Evolutionary conservation across 2,329 filamentous ascomycete species (phyloP).

Genomic region (Hymenoscyphus scutula): DNA sequence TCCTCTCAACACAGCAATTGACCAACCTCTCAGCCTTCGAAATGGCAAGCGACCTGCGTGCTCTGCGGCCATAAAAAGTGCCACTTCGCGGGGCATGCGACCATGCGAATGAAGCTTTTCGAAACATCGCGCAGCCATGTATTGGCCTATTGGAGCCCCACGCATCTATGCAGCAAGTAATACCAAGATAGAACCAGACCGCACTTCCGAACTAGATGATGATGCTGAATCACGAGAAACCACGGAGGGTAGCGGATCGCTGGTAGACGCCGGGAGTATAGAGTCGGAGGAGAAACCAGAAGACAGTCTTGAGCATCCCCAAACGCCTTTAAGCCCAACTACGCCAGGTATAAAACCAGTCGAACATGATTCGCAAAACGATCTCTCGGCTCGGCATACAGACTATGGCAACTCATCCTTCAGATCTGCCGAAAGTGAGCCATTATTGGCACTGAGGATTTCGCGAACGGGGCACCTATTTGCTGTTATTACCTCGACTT

Average conservation of each 20-base stretch:
- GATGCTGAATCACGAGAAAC: conserved; percentile 47
- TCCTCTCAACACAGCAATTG: background rate
- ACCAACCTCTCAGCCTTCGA: background rate
- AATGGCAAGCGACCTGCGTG: background rate
- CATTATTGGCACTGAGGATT: conserved; percentile 71
- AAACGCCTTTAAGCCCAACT: conserved; percentile 44
- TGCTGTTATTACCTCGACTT: conserved; percentile 79
- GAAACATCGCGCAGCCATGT: conserved; percentile 59
- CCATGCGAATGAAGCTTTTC: conserved; percentile 36
- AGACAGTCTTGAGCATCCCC: conserved; percentile 26
- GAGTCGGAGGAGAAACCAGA: conserved; percentile 29
- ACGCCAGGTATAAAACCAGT: conserved; percentile 59
- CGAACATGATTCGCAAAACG: conserved; percentile 48
- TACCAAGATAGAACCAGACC: conserved; percentile 52
- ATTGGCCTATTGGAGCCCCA: conserved; percentile 86
- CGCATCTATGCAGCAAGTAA: conserved; percentile 78
- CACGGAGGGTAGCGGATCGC: conserved; percentile 38
- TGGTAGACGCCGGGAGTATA: conserved; percentile 31
- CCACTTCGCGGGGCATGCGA: conserved; percentile 34
- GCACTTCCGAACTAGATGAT: conserved; percentile 57
- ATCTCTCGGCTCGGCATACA: conserved; percentile 18
- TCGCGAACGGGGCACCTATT: conserved; percentile 81
- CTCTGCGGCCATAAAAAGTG: conserved; percentile 15
- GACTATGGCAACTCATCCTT: conserved; percentile 19
- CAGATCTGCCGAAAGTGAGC: conserved; percentile 47